Percentiles rank a stretch among this genome's conserved stretches.
phyloP scores from a whole-genome alignment of 164 flowering plant species.

The Vitis labrusca region DNA sequence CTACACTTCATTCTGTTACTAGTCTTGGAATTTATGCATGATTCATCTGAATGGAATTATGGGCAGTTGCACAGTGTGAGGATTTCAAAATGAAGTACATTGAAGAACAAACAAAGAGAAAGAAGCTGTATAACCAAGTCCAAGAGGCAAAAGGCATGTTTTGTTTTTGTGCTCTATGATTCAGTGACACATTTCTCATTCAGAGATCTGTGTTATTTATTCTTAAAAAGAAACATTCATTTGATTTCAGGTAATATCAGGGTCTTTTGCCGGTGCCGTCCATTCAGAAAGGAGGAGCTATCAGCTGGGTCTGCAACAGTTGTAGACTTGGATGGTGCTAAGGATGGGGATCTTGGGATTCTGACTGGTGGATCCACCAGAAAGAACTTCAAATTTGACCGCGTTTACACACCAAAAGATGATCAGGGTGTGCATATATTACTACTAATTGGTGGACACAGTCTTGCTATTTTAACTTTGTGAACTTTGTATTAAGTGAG shows the following conservation, averaged over 20 bases:
- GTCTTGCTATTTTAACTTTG: too few relatives aligned
- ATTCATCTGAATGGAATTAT: slow-evolving; percentile 2
- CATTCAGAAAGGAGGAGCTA: slow-evolving; percentile 60
- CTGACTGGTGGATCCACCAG: slow-evolving; percentile 45
- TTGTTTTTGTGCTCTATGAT: background rate
- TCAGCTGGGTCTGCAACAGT: slow-evolving; percentile 48
- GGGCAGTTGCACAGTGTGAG: slow-evolving; percentile 75
- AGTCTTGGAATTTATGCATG: background rate
- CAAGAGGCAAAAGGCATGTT: slow-evolving; percentile 73
- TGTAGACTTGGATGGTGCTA: slow-evolving; percentile 76
- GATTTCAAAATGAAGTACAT: slow-evolving; percentile 79
- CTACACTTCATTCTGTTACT: background rate
- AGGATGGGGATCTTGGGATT: slow-evolving; percentile 82
- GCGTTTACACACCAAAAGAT: slow-evolving; percentile 80
- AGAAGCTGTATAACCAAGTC: slow-evolving; percentile 71
- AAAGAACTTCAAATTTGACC: slow-evolving; percentile 76
- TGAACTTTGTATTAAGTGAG: background rate
- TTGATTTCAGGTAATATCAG: slow-evolving; percentile 72
- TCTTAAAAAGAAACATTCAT: background rate
- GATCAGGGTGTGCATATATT: slow-evolving; percentile 56
- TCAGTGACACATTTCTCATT: too few relatives aligned
- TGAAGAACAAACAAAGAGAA: slow-evolving; percentile 72
- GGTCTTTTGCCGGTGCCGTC: slow-evolving; percentile 93
- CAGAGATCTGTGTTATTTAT: too few relatives aligned
- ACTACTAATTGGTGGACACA: too few relatives aligned